A percentile compares a stretch with the other conserved stretches of the same genome.
These are phyloP conservation scores for Cutaneotrichosporon dermatis DNA, from an alignment of 1,284 basidiomycete genomes.

Conservation along the genomic window DNA sequence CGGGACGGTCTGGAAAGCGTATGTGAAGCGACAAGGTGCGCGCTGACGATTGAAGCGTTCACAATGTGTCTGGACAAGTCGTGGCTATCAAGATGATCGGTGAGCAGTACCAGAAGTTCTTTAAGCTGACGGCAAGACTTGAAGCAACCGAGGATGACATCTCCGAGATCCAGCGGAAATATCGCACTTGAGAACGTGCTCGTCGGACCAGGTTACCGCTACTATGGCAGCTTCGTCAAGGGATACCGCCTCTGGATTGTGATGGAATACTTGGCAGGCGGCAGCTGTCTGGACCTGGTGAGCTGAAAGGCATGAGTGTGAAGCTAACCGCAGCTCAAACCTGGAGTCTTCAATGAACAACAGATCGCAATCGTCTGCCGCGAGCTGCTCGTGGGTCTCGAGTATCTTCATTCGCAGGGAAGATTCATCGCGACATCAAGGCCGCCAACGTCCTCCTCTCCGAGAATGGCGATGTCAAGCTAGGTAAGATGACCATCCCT, in stretches of 20 bases:
- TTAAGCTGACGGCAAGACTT: conserved; percentile 39
- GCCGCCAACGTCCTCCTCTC: conserved; percentile 93
- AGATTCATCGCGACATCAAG: conserved; percentile 98
- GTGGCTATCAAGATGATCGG: conserved; percentile 99
- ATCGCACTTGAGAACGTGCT: conserved; percentile 87
- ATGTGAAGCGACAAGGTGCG: conserved; percentile 20
- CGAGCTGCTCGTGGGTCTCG: conserved; percentile 84
- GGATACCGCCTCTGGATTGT: conserved; percentile 98
- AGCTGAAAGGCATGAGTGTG: conserved; percentile 12
- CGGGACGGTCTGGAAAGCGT: conserved; percentile 92
- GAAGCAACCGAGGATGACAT: conserved; percentile 84
- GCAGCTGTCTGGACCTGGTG: conserved; percentile 88
- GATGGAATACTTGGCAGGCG: conserved; percentile 98
- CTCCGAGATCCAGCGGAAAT: conserved; percentile 98
- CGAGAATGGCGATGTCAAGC: conserved; percentile 85
- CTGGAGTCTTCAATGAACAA: conserved; percentile 80
- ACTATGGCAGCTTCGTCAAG: conserved; percentile 95
- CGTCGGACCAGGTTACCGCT: conserved; percentile 94
- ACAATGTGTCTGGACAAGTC: conserved; percentile 86
- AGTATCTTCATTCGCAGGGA: conserved; percentile 91
- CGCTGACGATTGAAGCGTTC: conserved; percentile 53
- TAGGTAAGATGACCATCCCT: conserved; percentile 48
- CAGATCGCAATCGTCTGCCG: conserved; percentile 93
- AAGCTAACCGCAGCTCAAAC: conserved; percentile 59
- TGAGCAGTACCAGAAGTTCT: conserved; percentile 45